A percentile compares a stretch with the other conserved stretches of the same genome.
Evolutionary conservation across 805 yeast species (phyloP).

Genomic region (Scheffersomyces stipitis): DNA sequence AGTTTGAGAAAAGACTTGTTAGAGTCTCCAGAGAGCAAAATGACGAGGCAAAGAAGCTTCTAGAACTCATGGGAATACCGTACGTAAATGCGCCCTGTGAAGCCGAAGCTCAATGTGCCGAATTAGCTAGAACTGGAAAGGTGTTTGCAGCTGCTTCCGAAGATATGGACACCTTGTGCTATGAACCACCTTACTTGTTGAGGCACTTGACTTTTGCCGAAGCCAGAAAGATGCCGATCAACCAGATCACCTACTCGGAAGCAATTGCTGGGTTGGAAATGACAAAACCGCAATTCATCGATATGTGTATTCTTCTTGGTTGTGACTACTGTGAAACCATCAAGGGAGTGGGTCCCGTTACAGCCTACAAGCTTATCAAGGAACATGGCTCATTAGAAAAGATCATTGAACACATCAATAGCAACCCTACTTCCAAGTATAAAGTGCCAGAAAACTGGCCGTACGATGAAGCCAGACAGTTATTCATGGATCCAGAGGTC

Average conservation of each 20-base stretch:
- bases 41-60: constrained; percentile 83
- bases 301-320: constrained; percentile 88
- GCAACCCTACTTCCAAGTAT: constrained; percentile 59
- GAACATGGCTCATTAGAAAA: constrained; percentile 83
- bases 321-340: constrained; percentile 98
- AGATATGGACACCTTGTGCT: constrained; percentile 98
- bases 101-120: constrained; percentile 99
- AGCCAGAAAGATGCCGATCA: constrained; percentile 88
- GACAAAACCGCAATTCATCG: constrained; percentile 74
- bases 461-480: constrained; percentile 77
- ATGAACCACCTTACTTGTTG: constrained; percentile 77
- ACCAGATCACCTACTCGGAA: constrained; percentile 67
- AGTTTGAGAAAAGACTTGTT: constrained; percentile 84
- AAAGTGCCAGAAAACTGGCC: constrained; percentile 96
- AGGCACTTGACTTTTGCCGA: constrained; percentile 94
- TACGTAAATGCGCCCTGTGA: constrained; percentile 93
- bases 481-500: constrained; percentile 84
- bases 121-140: constrained; percentile 81
- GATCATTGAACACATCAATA: constrained; percentile 63
- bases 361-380: constrained; percentile 83
- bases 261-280: constrained; percentile 79
- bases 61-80: constrained; percentile 93
- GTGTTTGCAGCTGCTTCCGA: constrained; percentile 98
- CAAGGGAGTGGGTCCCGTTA: constrained; percentile 93
- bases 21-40: constrained; percentile 87